Evolutionary conservation across 176 grass and related monocot species (phyloP).

Genomic region (Hyparrhenia diplandra): DNA sequence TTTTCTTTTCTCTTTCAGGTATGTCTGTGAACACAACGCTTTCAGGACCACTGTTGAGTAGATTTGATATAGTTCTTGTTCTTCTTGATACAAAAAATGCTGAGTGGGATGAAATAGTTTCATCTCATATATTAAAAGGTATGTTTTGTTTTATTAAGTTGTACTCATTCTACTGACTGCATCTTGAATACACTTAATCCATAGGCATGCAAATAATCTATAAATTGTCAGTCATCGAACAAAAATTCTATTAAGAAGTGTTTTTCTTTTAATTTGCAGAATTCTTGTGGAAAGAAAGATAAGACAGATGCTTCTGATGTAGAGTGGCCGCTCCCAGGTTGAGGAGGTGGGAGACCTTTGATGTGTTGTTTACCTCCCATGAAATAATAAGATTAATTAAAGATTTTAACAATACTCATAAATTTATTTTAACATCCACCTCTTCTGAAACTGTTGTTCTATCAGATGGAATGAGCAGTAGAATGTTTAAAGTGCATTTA

Average conservation of each 20-base stretch:
- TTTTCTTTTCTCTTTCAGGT: constrained; percentile 53
- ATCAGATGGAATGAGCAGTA: not conserved
- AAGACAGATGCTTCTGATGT: constrained; percentile 28
- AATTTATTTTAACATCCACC: not conserved
- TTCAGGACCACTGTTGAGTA: constrained; percentile 89
- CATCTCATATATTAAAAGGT: constrained; percentile 95
- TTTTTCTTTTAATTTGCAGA: constrained; percentile 47
- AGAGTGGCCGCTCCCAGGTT: constrained; percentile 57
- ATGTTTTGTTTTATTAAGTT: not conserved
- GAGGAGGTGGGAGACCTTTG: constrained; percentile 38
- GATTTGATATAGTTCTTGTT: constrained; percentile 98
- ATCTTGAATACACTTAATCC: constrained; percentile 14
- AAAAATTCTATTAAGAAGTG: not conserved
- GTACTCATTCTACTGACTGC: constrained; percentile 1
- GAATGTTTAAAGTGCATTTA: not conserved
- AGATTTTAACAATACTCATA: too few species aligned
- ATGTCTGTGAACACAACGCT: constrained; percentile 95
- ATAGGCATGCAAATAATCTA: not conserved
- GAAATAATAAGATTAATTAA: too few species aligned
- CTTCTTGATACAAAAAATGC: constrained; percentile 64
- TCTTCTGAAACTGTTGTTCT: not conserved
- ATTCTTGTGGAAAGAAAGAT: constrained; percentile 41
- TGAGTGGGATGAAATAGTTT: constrained; percentile 72
- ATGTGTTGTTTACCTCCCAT: not conserved
- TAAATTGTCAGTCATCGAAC: not conserved